Conservation (phyloP, 2,329 filamentous ascomycete genomes). For the Nigrospora osmanthi region DNA sequence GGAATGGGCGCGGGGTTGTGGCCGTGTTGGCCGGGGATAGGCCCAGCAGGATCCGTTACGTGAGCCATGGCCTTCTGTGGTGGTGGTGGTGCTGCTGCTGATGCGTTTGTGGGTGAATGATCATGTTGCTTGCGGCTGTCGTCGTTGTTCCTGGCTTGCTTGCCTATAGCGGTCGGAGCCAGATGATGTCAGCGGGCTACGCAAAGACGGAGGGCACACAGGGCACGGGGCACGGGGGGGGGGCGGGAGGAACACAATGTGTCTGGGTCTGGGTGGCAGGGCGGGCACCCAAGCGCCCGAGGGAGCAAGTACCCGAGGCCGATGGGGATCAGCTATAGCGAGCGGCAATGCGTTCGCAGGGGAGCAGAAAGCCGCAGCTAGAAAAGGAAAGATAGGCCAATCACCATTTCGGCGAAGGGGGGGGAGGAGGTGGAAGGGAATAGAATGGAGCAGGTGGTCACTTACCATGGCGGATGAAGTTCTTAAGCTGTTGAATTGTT, state of each 20-base stretch:
- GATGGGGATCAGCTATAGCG: too few species aligned
- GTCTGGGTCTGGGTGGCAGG: too few species aligned
- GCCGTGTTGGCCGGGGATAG: constrained; percentile 32
- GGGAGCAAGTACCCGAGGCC: too few species aligned
- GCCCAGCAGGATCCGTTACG: constrained; percentile 31
- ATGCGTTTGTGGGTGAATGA: constrained; percentile 36
- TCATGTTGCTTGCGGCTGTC: constrained; percentile 44
- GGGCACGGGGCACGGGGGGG: neutral
- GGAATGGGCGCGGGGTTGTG: constrained; percentile 31
- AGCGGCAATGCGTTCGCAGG: too few species aligned
- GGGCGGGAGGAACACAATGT: neutral
- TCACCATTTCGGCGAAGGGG: too few species aligned
- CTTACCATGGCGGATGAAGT: constrained; percentile 88
- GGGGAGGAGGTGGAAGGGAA: neutral
- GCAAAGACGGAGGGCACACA: constrained; percentile 2
- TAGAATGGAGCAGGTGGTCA: constrained; percentile 5
- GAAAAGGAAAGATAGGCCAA: too few species aligned
- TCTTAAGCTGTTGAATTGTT: constrained; percentile 91
- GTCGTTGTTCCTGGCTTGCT: constrained; percentile 70
- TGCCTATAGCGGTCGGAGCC: constrained; percentile 43
- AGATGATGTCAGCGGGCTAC: constrained; percentile 23
- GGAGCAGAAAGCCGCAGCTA: too few species aligned
- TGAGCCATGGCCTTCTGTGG: constrained; percentile 45
- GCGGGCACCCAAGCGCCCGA: too few species aligned
- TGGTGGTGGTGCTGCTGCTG: constrained; percentile 41